Evolutionary conservation across 495 filamentous ascomycete species (phyloP).

Genomic region (Astrocystis sublimbata): DNA sequence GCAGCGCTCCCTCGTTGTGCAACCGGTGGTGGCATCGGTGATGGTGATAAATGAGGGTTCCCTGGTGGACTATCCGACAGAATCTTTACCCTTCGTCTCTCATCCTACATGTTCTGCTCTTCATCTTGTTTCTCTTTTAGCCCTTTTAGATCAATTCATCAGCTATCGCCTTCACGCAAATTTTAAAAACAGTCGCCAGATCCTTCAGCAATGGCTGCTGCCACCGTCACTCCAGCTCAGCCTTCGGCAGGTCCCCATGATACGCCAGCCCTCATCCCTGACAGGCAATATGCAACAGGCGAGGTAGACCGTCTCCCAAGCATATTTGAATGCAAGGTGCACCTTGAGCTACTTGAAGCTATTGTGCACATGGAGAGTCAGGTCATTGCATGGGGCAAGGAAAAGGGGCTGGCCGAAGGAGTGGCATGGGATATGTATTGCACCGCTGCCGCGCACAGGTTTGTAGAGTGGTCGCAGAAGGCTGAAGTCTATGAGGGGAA

Average conservation of each 20-base stretch:
- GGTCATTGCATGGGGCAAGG: conserved; percentile 6
- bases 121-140: background rate
- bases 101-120: conserved; percentile 1
- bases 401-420: conserved; percentile 8
- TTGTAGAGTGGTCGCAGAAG: conserved; percentile 3
- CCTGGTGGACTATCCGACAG: too few relatives aligned
- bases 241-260: conserved; percentile 3
- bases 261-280: conserved; percentile 1
- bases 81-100: too few relatives aligned
- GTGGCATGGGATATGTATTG: conserved; percentile 10
- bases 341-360: conserved; percentile 39
- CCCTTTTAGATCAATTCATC: background rate
- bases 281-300: background rate
- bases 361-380: conserved; percentile 2
- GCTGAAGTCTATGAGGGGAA: conserved; percentile 9
- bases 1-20: too few relatives aligned
- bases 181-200: background rate
- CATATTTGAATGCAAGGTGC: conserved; percentile 34
- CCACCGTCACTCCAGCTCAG: background rate
- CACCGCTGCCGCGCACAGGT: conserved; percentile 6
- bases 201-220: conserved; percentile 3
- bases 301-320: conserved; percentile 21
- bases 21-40: too few relatives aligned
- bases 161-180: conserved; percentile 1
- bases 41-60: too few relatives aligned